Base-by-base conservation (phyloP, 371 early-diverging fungal genomes). In the Chytridium lagenaria region DNA sequence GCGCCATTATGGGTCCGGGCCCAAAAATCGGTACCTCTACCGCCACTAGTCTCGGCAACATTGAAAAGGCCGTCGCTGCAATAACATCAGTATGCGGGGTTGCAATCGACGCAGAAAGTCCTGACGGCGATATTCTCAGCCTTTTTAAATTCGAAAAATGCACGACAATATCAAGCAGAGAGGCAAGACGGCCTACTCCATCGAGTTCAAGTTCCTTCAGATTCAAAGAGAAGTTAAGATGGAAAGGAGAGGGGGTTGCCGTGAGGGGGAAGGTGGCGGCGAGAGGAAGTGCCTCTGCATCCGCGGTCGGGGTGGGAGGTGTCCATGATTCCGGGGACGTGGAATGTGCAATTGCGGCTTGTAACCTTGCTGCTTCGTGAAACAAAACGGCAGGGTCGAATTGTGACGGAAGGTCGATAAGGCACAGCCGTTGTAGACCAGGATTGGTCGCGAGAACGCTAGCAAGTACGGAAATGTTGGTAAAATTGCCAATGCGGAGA, bases 101-200 rank as follows among this genome's bases (percentile, higher is more conserved):
- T n/a, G 76, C 68, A 22, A 80, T 30, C 52, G 78, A 78, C 16
- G 80, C 80, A 12, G 69, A 36, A 28, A 76, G 64, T 28, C 76
- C 71, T 10, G 76, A 78, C 1, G 80, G 71, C 3, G 73, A 28
- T 23, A 78, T 30, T 31, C 69, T 68, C n/a, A 80, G 51, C 0
- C 50, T 33, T 26, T 64, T 69, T 12, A 80, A 50, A 40, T 69
- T 52, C 12, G 50, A 40, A 59, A 80, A 80, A 0, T 44, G 52
- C 16, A 69, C 36, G 16, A 75, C 38, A 12, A 49, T 16, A 16
- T 73, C 67, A 7, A 80, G 59, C 19, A 70, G 30, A 1, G 50
- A 38, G 15, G 44, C n/a, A 12, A 80, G 31, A 37, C 73, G 70
- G 1, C 78, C 80, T 19, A 71, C 61, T 49, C 78, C 80, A 38